phyloP scores from a whole-genome alignment of 129 eudicot genomes.

The Kitagawia praeruptora region DNA sequence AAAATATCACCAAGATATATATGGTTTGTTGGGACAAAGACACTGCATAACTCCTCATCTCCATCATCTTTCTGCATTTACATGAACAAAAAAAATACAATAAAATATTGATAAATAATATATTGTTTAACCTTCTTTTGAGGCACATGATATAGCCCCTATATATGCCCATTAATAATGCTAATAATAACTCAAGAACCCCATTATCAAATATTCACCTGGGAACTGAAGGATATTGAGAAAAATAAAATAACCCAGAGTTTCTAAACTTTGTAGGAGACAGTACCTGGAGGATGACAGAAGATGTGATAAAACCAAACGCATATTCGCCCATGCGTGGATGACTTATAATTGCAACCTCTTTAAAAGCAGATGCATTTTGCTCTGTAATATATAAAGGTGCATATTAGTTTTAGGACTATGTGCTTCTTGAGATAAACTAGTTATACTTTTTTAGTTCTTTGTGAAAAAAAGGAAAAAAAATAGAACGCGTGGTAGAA shows the following conservation, averaged over 20 bases:
- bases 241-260: neutral
- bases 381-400: constrained; percentile 25
- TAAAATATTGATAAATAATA: too few relatives aligned
- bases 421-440: neutral
- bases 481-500: too few relatives aligned
- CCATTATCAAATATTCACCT: neutral
- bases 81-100: neutral
- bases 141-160: neutral
- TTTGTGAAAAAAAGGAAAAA: too few relatives aligned
- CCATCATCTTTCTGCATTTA: constrained; percentile 36
- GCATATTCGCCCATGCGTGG: constrained; percentile 59
- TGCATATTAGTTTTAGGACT: neutral
- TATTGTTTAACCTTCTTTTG: neutral
- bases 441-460: too few relatives aligned
- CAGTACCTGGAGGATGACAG: constrained; percentile 42
- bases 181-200: neutral
- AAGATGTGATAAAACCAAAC: constrained; percentile 49
- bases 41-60: constrained; percentile 50
- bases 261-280: neutral
- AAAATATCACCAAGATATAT: constrained; percentile 45
- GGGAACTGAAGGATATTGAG: neutral
- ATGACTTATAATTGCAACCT: constrained; percentile 46
- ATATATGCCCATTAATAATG: neutral
- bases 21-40: constrained; percentile 53
- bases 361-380: constrained; percentile 42